Evolutionary conservation across 2,329 filamentous ascomycete genomes (phyloP).

Genomic region (Mycosphaerelloides madeirae): DNA sequence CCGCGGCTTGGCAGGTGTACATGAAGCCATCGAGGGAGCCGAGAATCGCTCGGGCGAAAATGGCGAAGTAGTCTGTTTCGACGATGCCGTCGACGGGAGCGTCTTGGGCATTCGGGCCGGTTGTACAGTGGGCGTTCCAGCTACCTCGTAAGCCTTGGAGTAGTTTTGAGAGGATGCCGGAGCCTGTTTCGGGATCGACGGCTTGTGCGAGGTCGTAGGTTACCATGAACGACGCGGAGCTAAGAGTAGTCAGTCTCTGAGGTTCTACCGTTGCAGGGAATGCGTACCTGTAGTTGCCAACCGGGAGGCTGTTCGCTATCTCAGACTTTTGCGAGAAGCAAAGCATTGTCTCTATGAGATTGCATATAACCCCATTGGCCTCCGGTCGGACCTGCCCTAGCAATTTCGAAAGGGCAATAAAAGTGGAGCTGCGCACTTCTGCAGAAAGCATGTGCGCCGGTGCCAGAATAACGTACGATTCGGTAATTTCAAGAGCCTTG

Average conservation of each 20-base stretch:
- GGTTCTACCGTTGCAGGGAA: too few species aligned
- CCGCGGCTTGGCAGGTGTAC: conserved; percentile 43
- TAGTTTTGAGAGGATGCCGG: conserved; percentile 52
- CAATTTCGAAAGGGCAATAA: conserved; percentile 39
- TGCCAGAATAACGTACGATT: conserved; percentile 46
- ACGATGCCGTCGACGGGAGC: conserved; percentile 68
- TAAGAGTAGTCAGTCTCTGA: too few species aligned
- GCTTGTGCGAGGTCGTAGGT: conserved; percentile 12
- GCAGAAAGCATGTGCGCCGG: conserved; percentile 43
- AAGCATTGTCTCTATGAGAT: conserved; percentile 45
- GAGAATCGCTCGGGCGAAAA: conserved; percentile 73
- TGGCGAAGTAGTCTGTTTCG: conserved; percentile 78
- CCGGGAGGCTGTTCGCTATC: conserved; percentile 8
- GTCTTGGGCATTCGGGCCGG: conserved; percentile 69
- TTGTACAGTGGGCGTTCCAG: conserved; percentile 70
- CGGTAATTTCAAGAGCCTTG: conserved; percentile 46
- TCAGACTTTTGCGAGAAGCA: conserved; percentile 39
- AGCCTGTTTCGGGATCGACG: conserved; percentile 13
- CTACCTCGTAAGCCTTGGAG: conserved; percentile 40
- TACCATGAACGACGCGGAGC: conserved; percentile 13
- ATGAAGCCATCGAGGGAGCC: conserved; percentile 67
- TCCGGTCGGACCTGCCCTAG: conserved; percentile 45
- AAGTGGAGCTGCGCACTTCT: conserved; percentile 37
- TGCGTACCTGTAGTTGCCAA: conserved; percentile 15
- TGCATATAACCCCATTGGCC: conserved; percentile 44